Evolutionary conservation across 2,329 filamentous ascomycete species (phyloP).

Genomic region (Claviceps monticola): DNA sequence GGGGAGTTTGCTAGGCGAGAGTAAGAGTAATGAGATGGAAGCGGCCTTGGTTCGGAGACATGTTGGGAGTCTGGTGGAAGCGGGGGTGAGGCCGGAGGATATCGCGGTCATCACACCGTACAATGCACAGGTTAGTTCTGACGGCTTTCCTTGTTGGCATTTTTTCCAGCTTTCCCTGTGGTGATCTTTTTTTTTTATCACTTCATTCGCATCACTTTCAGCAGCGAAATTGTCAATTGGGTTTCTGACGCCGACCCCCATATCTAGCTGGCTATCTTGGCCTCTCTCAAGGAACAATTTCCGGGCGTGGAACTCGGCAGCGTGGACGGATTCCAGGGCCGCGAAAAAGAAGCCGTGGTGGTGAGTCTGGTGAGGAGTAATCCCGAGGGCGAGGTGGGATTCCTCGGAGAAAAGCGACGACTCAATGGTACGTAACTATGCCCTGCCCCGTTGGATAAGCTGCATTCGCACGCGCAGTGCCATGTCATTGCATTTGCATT

Average conservation of each 20-base stretch:
- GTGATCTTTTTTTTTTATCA: background rate
- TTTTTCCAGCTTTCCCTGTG: no score
- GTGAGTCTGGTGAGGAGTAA: constrained; percentile 94
- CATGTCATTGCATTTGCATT: background rate
- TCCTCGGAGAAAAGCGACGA: constrained; percentile 79
- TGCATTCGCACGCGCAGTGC: no score
- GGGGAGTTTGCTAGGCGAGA: constrained; percentile 37
- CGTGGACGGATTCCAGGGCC: constrained; percentile 92
- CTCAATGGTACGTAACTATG: constrained; percentile 76
- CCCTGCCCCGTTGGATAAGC: no score
- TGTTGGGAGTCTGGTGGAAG: constrained; percentile 58
- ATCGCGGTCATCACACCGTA: constrained; percentile 94
- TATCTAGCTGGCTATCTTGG: constrained; percentile 57
- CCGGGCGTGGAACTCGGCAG: constrained; percentile 87
- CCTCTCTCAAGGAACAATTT: constrained; percentile 66
- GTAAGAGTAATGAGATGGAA: constrained; percentile 88
- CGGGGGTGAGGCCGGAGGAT: constrained; percentile 68
- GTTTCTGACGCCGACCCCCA: constrained; percentile 3
- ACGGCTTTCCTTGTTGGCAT: background rate
- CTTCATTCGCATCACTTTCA: no score
- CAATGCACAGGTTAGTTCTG: constrained; percentile 66
- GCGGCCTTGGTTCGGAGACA: constrained; percentile 68
- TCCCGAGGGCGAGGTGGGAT: constrained; percentile 73
- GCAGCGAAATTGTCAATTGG: no score
- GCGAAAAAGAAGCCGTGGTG: constrained; percentile 91